phyloP scores from a whole-genome alignment of 345 rosid species.

The Boechera divaricarpa region DNA sequence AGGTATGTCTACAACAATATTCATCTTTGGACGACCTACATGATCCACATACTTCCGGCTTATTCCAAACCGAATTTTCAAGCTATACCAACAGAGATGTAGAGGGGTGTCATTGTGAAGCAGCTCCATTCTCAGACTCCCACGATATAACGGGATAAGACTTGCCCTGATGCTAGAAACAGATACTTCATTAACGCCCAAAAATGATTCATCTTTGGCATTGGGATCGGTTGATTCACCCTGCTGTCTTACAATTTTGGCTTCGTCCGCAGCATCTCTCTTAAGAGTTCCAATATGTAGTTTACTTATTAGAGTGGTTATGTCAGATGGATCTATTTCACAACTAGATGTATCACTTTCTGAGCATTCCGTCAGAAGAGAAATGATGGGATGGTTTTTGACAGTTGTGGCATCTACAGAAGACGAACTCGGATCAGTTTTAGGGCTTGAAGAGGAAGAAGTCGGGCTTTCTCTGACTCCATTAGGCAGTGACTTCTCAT shows the following conservation, averaged over 20 bases:
- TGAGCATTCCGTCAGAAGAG: slow-evolving; percentile 44
- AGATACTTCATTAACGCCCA: slow-evolving; percentile 61
- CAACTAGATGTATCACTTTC: slow-evolving; percentile 29
- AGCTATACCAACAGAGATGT: slow-evolving; percentile 54
- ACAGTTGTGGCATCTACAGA: slow-evolving; percentile 28
- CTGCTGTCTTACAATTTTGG: slow-evolving; percentile 35
- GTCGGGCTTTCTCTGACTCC: slow-evolving; percentile 33
- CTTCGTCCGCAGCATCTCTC: slow-evolving; percentile 53
- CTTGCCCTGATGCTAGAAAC: slow-evolving; percentile 55
- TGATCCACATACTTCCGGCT: slow-evolving; percentile 54
- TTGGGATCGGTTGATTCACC: slow-evolving; percentile 36
- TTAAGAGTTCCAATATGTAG: slow-evolving; percentile 47
- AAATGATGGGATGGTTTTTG: slow-evolving; percentile 55
- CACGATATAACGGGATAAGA: slow-evolving; percentile 49
- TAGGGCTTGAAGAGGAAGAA: slow-evolving; percentile 47
- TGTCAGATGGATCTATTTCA: slow-evolving; percentile 40
- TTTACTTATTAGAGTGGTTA: slow-evolving; percentile 52
- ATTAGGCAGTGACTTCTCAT: slow-evolving; percentile 47
- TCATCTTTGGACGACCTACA: slow-evolving; percentile 68
- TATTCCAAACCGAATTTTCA: slow-evolving; percentile 71
- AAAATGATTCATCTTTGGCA: slow-evolving; percentile 41
- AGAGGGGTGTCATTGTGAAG: slow-evolving; percentile 53
- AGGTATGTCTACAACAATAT: slow-evolving; percentile 62
- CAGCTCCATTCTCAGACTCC: slow-evolving; percentile 56
- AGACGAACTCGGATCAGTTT: slow-evolving; percentile 23